Percentiles rank a stretch among this genome's conserved stretches.
Conservation (phyloP, 805 yeast genomes). For the Grigorovia transvaalensis region DNA sequence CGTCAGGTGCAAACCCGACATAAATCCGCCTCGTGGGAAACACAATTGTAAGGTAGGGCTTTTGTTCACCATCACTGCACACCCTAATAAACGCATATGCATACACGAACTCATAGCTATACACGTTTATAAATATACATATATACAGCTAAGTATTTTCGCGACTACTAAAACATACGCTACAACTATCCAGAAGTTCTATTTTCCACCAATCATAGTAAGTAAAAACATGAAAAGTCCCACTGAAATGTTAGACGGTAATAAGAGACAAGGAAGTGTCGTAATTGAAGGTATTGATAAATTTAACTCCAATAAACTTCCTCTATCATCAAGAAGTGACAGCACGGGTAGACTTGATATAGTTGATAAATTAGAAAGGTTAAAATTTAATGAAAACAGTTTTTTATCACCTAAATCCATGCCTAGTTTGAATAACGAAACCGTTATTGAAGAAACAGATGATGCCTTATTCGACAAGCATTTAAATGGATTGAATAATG, state of each 20-base stretch:
- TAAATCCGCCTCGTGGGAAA: no score
- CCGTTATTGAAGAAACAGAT: conserved; percentile 4
- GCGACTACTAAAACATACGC: background rate
- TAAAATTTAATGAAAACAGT: background rate
- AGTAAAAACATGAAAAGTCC: background rate
- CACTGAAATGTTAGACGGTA: background rate
- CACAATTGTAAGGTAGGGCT: background rate
- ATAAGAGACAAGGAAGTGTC: background rate
- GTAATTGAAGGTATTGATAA: background rate
- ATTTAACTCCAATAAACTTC: background rate
- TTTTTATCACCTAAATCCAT: background rate
- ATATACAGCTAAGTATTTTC: background rate
- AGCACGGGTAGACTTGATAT: background rate
- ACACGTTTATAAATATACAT: background rate
- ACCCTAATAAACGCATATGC: background rate
- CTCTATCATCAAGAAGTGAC: background rate
- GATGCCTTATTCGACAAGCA: conserved; percentile 2
- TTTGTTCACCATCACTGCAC: background rate
- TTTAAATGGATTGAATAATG: conserved; percentile 8
- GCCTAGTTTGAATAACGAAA: background rate
- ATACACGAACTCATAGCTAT: background rate
- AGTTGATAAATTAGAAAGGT: conserved; percentile 3
- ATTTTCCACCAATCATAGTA: no score
- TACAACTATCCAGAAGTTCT: no score
- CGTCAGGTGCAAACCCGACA: no score